Percentiles rank a stretch among this genome's conserved stretches.
Conservation (phyloP, 805 yeast genomes). For the Sungouiozyma intestinalis region DNA sequence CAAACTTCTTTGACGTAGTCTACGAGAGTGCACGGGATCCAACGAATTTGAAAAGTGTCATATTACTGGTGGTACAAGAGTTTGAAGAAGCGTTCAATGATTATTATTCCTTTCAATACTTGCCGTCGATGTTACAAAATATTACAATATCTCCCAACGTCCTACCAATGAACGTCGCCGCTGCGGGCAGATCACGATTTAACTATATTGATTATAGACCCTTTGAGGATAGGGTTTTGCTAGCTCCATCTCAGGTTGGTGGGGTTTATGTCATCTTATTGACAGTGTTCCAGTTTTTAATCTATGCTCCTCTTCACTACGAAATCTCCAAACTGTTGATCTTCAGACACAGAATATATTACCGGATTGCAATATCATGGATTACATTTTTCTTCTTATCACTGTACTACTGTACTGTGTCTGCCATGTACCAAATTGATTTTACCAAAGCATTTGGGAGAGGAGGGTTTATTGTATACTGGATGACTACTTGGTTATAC, state of each 20-base stretch:
- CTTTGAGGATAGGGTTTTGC: constrained; percentile 37
- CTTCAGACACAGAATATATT: constrained; percentile 37
- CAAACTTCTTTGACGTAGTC: constrained; percentile 28
- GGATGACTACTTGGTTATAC: constrained; percentile 59
- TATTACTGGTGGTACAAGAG: constrained; percentile 33
- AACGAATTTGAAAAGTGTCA: constrained; percentile 34
- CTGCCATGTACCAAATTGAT: constrained; percentile 59
- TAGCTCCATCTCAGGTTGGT: constrained; percentile 69
- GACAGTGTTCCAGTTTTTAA: constrained; percentile 58
- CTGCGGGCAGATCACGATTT: constrained; percentile 28
- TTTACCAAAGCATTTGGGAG: constrained; percentile 49
- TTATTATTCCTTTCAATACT: constrained; percentile 4
- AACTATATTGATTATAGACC: constrained; percentile 39
- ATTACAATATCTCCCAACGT: constrained; percentile 9
- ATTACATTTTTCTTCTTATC: constrained; percentile 46
- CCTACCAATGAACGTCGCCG: constrained; percentile 5
- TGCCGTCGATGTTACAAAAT: constrained; percentile 13
- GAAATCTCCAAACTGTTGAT: constrained; percentile 37
- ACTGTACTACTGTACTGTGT: constrained; percentile 46
- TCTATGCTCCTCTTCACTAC: constrained; percentile 48
- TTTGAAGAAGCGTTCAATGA: constrained; percentile 23
- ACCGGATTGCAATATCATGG: constrained; percentile 41
- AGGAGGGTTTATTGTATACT: constrained; percentile 63
- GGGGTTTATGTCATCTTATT: constrained; percentile 59
- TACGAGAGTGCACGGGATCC: constrained; percentile 62